Evolutionary conservation across 306 rosid genomes (phyloP), one percentile per base, ranked within the genome.

Genomic region (Sechiopsis laciniata): DNA sequence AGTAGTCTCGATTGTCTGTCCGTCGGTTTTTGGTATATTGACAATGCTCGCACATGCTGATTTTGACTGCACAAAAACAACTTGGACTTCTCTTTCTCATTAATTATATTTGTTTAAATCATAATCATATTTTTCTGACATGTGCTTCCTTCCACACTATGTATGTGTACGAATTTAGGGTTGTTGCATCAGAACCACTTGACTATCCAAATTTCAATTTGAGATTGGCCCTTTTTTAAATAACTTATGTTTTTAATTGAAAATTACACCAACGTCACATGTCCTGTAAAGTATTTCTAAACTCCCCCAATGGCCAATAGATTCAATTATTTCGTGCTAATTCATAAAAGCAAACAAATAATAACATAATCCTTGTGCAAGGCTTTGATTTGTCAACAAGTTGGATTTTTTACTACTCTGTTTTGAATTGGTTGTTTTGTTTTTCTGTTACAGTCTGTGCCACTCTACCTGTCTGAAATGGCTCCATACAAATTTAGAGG

Each of bases 401-500:
- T 21, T 10, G 15, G 2, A 4, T 7, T 9, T 21, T 10, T 64
- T 45, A 0, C 5, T 63, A 1, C 7, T 17, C 15, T 63, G 22
- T 13, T 26, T 61, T 57, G 62, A 20, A 20, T 20, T 57, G 65
- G 15, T 74, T 48, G 7, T 26, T 21, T 2, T 20, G 3, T 42
- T 51, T 20, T 9, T 37, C 12, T 15, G 5, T 29, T 56, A 50
- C 75, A 77, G 80, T 69, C 80, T 10, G 80, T 77, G 59, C 80
- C 80, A 17, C 61, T 77, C 6, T 77, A 77, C 22, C 71, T 77
- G 12, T 77, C 80, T 6, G 80, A 77, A 54, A 77, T 77, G 80
- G 80, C 80, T 55, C 80, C 80, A 16, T 71, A 70, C 51, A 69
- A 59, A 58, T 70, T 45, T 54, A 77, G 80, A 57, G 80, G 80